phyloP scores from a whole-genome alignment of 257 asterid species.

The Solanum etuberosum region DNA sequence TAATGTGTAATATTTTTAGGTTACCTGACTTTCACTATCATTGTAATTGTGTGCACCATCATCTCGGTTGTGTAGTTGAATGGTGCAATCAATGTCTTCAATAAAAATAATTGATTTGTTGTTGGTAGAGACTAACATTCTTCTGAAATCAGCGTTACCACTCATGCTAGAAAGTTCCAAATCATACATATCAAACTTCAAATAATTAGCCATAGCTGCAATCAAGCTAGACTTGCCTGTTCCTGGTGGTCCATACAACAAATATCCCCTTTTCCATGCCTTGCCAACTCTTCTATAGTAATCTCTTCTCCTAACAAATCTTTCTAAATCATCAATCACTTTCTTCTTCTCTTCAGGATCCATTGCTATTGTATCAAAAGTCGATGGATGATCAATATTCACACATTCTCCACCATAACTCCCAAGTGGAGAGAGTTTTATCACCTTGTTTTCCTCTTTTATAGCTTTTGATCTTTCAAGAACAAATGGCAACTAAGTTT shows the following conservation, averaged over 20 bases:
- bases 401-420: neutral
- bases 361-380: slow-evolving; percentile 26
- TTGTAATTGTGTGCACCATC: neutral
- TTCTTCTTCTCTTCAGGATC: slow-evolving; percentile 9
- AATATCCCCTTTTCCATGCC: slow-evolving; percentile 24
- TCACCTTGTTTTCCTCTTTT: slow-evolving; percentile 5
- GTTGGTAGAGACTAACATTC: neutral
- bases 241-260: slow-evolving; percentile 23
- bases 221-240: slow-evolving; percentile 18
- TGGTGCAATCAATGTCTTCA: slow-evolving; percentile 24
- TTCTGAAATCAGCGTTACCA: neutral
- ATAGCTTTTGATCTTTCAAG: slow-evolving; percentile 9
- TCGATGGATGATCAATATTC: slow-evolving; percentile 25
- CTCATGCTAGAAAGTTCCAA: slow-evolving; percentile 12
- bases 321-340: slow-evolving; percentile 13
- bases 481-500: slow-evolving; percentile 9
- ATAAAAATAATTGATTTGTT: slow-evolving; percentile 12
- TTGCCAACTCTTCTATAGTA: slow-evolving; percentile 21
- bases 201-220: slow-evolving; percentile 24
- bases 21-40: slow-evolving; percentile 4
- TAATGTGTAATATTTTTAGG: neutral
- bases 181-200: slow-evolving; percentile 15
- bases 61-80: slow-evolving; percentile 5
- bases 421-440: slow-evolving; percentile 9
- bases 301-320: slow-evolving; percentile 11